These are phyloP conservation scores for Moesziomyces globuligerus DNA, from an alignment of 1,284 basidiomycete species.

Conservation along the genomic window DNA sequence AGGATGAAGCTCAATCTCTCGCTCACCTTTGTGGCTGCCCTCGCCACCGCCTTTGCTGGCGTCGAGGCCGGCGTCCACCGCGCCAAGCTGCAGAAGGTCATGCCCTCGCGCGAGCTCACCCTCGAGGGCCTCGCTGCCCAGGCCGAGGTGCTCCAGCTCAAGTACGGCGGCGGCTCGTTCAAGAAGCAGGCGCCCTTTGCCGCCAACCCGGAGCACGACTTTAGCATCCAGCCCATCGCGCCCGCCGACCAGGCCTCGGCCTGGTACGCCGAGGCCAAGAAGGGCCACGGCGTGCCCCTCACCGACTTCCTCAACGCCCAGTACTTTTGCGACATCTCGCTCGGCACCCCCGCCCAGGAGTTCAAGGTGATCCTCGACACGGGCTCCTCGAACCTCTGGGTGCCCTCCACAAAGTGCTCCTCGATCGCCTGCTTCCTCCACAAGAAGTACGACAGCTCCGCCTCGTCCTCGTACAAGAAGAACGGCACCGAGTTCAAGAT, in stretches of 20 bases:
- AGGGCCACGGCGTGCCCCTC: conserved; percentile 88
- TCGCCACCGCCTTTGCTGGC: conserved; percentile 68
- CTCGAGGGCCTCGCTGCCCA: conserved; percentile 75
- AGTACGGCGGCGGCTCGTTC: conserved; percentile 56
- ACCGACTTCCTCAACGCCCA: conserved; percentile 98
- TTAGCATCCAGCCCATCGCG: conserved; percentile 68
- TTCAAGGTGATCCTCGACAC: conserved; percentile 83
- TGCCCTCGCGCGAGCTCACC: conserved; percentile 76
- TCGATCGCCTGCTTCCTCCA: conserved; percentile 99
- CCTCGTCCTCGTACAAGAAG: conserved; percentile 86
- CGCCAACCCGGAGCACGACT: conserved; percentile 72
- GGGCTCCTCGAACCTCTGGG: conserved; percentile 92
- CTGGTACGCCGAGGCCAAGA: conserved; percentile 70
- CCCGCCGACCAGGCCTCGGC: conserved; percentile 45
- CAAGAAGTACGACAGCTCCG: conserved; percentile 85
- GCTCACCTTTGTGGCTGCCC: conserved; percentile 75
- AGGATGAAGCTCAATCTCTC: conserved; percentile 64
- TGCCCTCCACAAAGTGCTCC: conserved; percentile 85
- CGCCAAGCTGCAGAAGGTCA: conserved; percentile 72
- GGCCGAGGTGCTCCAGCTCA: conserved; percentile 68
- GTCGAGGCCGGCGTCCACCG: conserved; percentile 68
- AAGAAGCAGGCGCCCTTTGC: conserved; percentile 60
- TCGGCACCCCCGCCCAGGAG: conserved; percentile 83
- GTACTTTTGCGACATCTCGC: conserved; percentile 87
- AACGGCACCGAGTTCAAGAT: conserved; percentile 94